Evolutionary conservation across 306 rosid genomes (phyloP).

Genomic region (Arachis stenosperma): DNA sequence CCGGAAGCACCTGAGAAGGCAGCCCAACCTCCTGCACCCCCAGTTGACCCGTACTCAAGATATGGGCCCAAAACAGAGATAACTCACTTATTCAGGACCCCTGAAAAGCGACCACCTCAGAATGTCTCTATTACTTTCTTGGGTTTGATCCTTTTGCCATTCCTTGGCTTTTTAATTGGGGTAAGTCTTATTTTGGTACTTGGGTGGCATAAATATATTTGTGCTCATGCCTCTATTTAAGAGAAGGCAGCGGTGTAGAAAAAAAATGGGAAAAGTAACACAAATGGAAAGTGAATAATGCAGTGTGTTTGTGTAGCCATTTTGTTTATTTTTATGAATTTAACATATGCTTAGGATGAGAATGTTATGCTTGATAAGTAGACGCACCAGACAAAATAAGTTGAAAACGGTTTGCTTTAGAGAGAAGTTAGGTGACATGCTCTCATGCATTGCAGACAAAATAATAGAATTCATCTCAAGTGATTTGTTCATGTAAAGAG

Average conservation of each 20-base stretch:
- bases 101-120: conserved; percentile 89
- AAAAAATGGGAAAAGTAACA: not conserved
- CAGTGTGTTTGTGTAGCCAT: not conserved
- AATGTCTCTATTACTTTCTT: conserved; percentile 84
- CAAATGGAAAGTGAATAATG: conserved; percentile 23
- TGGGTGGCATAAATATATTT: conserved; percentile 4
- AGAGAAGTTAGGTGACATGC: not conserved
- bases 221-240: not conserved
- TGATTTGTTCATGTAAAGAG: not conserved
- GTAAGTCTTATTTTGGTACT: conserved; percentile 58
- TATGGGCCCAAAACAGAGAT: conserved; percentile 92
- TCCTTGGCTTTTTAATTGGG: conserved; percentile 84
- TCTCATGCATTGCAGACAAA: not conserved
- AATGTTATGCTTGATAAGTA: not conserved
- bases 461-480: not conserved
- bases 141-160: conserved; percentile 76
- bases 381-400: not conserved
- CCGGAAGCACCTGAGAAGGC: conserved; percentile 98
- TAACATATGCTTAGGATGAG: not conserved
- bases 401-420: not conserved
- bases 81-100: conserved; percentile 80
- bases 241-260: not conserved
- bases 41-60: conserved; percentile 74
- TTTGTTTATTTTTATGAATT: conserved; percentile 20
- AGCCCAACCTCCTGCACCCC: conserved; percentile 72